phyloP scores from a whole-genome alignment of 2,329 filamentous ascomycete species.

The Periglandula ipomoeae region DNA sequence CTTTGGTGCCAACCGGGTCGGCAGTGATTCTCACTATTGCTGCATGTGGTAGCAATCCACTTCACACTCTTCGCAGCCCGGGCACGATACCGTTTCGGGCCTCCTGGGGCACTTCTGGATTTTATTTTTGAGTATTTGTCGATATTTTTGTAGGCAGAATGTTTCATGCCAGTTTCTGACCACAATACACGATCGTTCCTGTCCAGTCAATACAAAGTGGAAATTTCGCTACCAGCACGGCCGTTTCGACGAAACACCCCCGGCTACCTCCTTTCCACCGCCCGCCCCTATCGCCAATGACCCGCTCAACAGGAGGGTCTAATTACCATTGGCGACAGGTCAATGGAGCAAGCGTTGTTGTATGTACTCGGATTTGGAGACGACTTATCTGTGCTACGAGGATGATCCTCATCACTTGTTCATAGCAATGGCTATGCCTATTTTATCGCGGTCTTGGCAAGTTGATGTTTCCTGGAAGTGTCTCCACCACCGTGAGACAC shows the following conservation, averaged over 20 bases:
- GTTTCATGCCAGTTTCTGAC: background rate
- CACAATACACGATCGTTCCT: no score
- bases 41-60: no score
- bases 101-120: background rate
- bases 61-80: background rate
- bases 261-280: background rate
- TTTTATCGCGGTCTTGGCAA: constrained; percentile 3
- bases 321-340: background rate
- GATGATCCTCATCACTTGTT: background rate
- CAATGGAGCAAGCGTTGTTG: background rate
- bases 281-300: background rate
- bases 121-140: background rate
- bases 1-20: no score
- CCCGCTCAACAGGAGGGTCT: background rate
- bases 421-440: background rate
- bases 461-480: background rate
- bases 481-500: constrained; percentile 6
- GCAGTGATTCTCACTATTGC: no score
- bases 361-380: background rate
- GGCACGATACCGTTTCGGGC: background rate
- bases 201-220: background rate
- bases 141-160: background rate
- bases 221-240: background rate
- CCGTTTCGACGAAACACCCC: background rate
- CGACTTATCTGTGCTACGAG: background rate